These are phyloP conservation scores for Teratosphaeria destructans DNA, from an alignment of 2,329 filamentous ascomycete genomes.

Conservation along the genomic window DNA sequence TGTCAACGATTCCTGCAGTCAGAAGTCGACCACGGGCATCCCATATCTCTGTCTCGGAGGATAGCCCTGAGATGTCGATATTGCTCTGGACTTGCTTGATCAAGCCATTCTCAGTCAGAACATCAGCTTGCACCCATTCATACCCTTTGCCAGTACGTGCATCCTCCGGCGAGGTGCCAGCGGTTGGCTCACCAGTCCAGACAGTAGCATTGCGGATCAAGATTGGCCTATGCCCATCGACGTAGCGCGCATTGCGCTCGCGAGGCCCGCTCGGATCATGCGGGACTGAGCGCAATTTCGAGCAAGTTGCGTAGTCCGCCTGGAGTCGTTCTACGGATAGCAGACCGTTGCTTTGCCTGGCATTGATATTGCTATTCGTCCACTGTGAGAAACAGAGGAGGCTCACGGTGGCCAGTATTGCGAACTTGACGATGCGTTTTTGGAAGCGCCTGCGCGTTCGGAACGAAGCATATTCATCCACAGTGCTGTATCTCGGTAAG, in stretches of 20 bases:
- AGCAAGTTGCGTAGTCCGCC: conserved; percentile 46
- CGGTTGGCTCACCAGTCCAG: conserved; percentile 52
- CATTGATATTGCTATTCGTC: not conserved
- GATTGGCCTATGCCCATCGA: conserved; percentile 48
- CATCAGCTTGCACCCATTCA: conserved; percentile 50
- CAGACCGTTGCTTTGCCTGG: not conserved
- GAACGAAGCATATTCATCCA: conserved; percentile 3
- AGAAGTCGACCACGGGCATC: conserved; percentile 51
- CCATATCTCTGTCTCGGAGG: conserved; percentile 40
- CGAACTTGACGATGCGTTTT: conserved; percentile 1
- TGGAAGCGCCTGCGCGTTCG: not conserved
- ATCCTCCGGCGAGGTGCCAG: conserved; percentile 44
- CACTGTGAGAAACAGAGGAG: not conserved
- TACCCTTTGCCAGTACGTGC: conserved; percentile 50
- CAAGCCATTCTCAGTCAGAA: conserved; percentile 51
- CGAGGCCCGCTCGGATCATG: conserved; percentile 46
- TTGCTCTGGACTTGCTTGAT: conserved; percentile 43
- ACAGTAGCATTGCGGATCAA: conserved; percentile 57
- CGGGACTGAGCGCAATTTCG: conserved; percentile 45
- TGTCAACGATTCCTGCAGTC: conserved; percentile 59
- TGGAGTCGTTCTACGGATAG: conserved; percentile 28
- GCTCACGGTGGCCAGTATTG: not conserved
- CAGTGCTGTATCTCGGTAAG: conserved; percentile 1
- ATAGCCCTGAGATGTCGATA: conserved; percentile 31
- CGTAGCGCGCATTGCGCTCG: conserved; percentile 49